phyloP scores from a whole-genome alignment of 768 basidiomycete genomes.

The Lactarius hengduanensis region DNA sequence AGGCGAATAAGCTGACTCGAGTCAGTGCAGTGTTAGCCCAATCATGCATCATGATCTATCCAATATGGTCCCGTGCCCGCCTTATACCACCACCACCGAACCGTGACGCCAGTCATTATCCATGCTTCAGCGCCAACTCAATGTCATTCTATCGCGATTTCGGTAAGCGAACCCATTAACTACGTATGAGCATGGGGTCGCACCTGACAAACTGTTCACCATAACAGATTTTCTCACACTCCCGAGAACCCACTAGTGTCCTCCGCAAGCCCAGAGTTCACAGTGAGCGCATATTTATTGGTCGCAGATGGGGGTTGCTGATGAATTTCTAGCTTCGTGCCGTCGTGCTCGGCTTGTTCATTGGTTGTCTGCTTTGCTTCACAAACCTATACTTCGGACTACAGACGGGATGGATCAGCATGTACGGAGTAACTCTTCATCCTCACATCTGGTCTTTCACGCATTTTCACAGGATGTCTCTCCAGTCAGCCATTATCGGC shows the following conservation, averaged over 20 bases:
- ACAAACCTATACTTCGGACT: slow-evolving; percentile 89
- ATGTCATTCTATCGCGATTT: slow-evolving; percentile 7
- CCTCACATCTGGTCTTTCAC: neutral
- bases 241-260: neutral
- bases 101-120: neutral
- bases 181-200: neutral
- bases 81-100: neutral
- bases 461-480: slow-evolving; percentile 71
- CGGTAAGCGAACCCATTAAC: slow-evolving; percentile 3
- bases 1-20: slow-evolving; percentile 7
- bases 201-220: no score
- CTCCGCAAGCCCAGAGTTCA: slow-evolving; percentile 26
- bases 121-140: slow-evolving; percentile 4
- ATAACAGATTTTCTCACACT: neutral
- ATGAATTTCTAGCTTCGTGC: slow-evolving; percentile 41
- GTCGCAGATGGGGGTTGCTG: neutral
- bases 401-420: slow-evolving; percentile 88
- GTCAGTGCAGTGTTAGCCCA: no score
- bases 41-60: neutral
- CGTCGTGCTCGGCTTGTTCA: slow-evolving; percentile 72
- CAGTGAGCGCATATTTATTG: slow-evolving; percentile 10
- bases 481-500: slow-evolving; percentile 91
- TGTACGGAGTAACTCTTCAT: slow-evolving; percentile 47
- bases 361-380: slow-evolving; percentile 86
- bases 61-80: neutral